Evolutionary conservation across 2,329 filamentous ascomycete genomes (phyloP), one percentile per base, ranked within the genome.

Genomic region (Epichloe festucae): DNA sequence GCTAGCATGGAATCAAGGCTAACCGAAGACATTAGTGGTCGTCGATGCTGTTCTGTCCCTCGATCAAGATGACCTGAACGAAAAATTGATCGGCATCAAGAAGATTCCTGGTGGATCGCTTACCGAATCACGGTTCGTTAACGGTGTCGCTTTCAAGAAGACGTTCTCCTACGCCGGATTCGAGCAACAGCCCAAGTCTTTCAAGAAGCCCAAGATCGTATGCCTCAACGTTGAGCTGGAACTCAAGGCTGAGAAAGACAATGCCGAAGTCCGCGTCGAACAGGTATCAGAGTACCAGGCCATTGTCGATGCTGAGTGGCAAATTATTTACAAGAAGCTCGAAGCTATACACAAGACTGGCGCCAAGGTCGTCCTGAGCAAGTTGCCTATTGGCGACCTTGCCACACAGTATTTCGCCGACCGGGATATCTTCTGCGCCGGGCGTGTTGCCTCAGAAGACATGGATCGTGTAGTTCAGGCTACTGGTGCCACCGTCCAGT

Each of bases 321-420:
- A 96, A 71, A 98, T 98, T 66, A 98, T 98, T 70, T 97, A 85
- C 81, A 91, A 96, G 77, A 98, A 98, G 78, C 87, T 98, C 67
- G 93, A 98, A 74, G 88, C 91, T 47, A 74, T 95, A 50, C 81
- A 91, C 78, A 84, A 91, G 71, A 96, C 91, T 5, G 93, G 93
- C 51, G 93, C 93, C 58, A 95, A 96, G 79, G 89, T 98, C 49
- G 89, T 98, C 42, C 82, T 98, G 53, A 95, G 89, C 72, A 97
- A 96, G 73, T 78, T 97, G 55, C 93, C 93, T 41, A 97, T 98
- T 64, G 93, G 93, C 64, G 93, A 98, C 74, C 74, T 98, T 65
- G 93, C 93, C 54, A 98, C 93, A 52, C 93, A 98, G 74, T 95
- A 84, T 74, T 98, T 98, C 65, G 93, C 93, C 59, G 93, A 98